phyloP scores from a whole-genome alignment of 2,329 filamentous ascomycete species.

The Malbranchea zuffiana region DNA sequence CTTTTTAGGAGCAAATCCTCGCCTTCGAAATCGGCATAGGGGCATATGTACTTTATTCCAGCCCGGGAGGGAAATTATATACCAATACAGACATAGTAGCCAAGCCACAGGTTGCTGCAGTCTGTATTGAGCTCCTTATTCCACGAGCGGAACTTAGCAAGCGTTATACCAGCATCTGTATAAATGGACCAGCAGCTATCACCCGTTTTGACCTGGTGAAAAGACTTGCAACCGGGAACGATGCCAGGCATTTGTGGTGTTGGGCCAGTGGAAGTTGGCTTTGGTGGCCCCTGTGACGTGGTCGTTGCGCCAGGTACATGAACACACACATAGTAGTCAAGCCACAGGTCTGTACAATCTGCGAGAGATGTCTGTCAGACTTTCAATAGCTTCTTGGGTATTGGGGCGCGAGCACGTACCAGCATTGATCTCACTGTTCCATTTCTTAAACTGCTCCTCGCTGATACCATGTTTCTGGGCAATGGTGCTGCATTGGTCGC shows the following conservation, averaged over 20 bases:
- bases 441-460: background rate
- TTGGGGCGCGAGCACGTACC: background rate
- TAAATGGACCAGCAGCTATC: background rate
- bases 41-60: too few species aligned
- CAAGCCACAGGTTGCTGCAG: background rate
- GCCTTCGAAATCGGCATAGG: too few species aligned
- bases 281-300: background rate
- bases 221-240: background rate
- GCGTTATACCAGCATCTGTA: background rate
- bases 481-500: background rate
- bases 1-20: too few species aligned
- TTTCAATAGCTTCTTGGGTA: background rate
- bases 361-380: background rate
- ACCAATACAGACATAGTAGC: background rate
- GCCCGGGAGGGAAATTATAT: too few species aligned
- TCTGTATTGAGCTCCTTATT: background rate
- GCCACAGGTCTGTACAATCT: background rate
- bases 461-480: background rate
- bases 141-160: background rate
- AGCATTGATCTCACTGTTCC: background rate
- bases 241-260: too few species aligned
- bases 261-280: background rate
- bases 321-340: constrained; percentile 1
- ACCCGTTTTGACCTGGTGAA: background rate
- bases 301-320: constrained; percentile 1